phyloP scores from a whole-genome alignment of 2,329 filamentous ascomycete species.

The Penicillium sp. region DNA sequence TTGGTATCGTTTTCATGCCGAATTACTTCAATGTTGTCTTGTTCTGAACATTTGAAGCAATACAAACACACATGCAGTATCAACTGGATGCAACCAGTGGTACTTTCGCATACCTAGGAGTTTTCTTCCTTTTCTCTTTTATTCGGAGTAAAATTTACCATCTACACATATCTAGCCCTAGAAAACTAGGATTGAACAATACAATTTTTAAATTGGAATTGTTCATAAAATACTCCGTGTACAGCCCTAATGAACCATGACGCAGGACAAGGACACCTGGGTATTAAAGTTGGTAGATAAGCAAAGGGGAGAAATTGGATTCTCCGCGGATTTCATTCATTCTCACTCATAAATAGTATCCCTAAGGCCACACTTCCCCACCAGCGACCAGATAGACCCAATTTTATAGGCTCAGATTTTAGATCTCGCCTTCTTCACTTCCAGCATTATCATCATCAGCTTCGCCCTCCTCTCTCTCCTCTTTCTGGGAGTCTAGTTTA shows the following conservation, averaged over 20 bases:
- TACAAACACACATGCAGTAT: background rate
- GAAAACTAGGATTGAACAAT: background rate
- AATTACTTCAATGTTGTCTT: background rate
- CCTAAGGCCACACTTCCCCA: background rate
- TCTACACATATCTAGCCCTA: background rate
- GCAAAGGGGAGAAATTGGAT: background rate
- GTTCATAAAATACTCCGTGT: no score
- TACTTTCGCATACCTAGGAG: background rate
- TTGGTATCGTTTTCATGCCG: background rate
- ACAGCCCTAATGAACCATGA: background rate
- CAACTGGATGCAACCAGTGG: background rate
- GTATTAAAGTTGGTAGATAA: background rate
- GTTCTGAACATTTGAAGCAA: background rate
- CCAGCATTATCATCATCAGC: slow-evolving; percentile 39
- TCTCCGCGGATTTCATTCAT: background rate
- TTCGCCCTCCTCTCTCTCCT: slow-evolving; percentile 14
- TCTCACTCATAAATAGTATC: background rate
- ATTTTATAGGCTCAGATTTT: background rate
- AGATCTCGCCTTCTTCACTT: slow-evolving; percentile 47
- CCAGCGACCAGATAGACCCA: background rate
- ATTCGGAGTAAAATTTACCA: background rate
- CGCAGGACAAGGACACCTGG: background rate
- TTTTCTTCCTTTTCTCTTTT: background rate
- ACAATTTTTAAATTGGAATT: background rate
- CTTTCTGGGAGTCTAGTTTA: background rate